A percentile compares a stretch with the other conserved stretches of the same genome.
Conservation (phyloP, 441 rosid genomes). For the Brassica balearica region DNA sequence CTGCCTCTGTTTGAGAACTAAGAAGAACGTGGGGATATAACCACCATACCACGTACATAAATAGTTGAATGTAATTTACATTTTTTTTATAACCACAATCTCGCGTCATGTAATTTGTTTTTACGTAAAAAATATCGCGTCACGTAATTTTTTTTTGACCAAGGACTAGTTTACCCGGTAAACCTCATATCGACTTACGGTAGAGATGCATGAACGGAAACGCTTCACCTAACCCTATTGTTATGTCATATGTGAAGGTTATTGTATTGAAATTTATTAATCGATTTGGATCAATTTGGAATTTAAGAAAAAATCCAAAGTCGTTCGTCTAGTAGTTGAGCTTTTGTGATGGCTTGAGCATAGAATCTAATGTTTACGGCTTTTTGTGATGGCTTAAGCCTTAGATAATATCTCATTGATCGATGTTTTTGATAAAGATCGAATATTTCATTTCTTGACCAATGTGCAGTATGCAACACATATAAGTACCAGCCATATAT, state of each 20-base stretch:
- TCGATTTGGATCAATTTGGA: not conserved
- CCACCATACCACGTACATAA: not conserved
- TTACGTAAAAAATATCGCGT: not conserved
- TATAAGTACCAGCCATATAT: not conserved
- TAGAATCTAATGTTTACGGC: not conserved
- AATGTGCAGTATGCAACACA: not conserved
- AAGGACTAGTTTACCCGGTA: not conserved
- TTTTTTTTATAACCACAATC: not conserved
- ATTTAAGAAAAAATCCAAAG: not conserved
- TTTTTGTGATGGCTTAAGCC: not conserved
- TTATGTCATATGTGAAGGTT: not conserved
- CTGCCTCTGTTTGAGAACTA: no score
- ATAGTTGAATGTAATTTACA: not conserved
- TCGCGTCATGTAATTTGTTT: not conserved
- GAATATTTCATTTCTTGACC: not conserved
- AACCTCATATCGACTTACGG: not conserved
- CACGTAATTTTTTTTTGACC: not conserved
- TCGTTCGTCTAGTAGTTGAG: not conserved
- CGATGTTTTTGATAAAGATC: not conserved
- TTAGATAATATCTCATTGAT: not conserved
- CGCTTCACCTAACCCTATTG: not conserved
- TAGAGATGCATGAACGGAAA: not conserved
- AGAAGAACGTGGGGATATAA: no score
- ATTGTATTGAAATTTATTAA: not conserved
- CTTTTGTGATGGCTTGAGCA: not conserved